A percentile compares a stretch with the other conserved stretches of the same genome.
Evolutionary conservation across 257 asterid genomes (phyloP).

Genomic region (Solanum etuberosum): DNA sequence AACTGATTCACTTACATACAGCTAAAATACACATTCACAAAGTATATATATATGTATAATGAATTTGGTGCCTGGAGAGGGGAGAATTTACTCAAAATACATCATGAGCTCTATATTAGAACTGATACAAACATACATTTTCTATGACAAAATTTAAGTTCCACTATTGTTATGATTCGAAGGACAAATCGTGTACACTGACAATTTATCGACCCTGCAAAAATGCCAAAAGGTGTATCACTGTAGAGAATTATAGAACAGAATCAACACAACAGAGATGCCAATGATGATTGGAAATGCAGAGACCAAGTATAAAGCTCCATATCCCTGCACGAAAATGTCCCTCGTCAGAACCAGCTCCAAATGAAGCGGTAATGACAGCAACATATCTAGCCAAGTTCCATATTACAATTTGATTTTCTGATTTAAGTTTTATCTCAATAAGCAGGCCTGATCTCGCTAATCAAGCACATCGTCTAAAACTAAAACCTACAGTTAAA

Average conservation of each 20-base stretch:
- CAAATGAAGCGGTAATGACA: conserved; percentile 2
- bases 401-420: neutral
- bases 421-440: neutral
- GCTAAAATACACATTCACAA: neutral
- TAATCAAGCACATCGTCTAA: neutral
- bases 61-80: neutral
- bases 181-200: neutral
- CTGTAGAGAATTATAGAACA: conserved; percentile 85
- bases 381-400: neutral
- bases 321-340: conserved; percentile 65
- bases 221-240: conserved; percentile 9
- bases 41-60: neutral
- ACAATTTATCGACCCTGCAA: neutral
- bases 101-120: neutral
- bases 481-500: neutral
- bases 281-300: conserved; percentile 93
- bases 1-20: neutral
- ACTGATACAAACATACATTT: neutral
- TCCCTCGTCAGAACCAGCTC: conserved; percentile 5
- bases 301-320: conserved; percentile 91
- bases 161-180: neutral
- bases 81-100: neutral
- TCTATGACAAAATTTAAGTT: neutral
- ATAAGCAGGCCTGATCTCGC: neutral
- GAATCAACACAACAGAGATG: conserved; percentile 77